A percentile compares a stretch with the other conserved stretches of the same genome.
Evolutionary conservation across 345 rosid genomes (phyloP).

Genomic region (Citrus australasica): DNA sequence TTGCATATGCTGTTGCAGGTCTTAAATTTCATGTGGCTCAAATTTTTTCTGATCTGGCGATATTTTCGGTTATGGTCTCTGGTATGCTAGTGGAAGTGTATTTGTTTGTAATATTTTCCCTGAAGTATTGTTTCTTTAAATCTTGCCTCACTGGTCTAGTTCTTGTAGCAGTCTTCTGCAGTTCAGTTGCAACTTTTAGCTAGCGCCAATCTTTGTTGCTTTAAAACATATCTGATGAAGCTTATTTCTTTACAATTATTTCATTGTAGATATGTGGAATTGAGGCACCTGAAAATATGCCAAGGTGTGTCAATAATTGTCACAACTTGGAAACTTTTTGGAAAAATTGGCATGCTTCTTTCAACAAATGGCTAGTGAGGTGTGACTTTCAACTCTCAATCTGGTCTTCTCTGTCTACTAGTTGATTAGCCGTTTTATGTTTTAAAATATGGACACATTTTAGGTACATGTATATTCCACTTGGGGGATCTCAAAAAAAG

Average conservation of each 20-base stretch:
- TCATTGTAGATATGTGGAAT: conserved; percentile 66
- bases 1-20: conserved; percentile 52
- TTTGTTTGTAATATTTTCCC: neutral
- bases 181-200: neutral
- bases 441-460: conserved; percentile 10
- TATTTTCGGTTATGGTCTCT: conserved; percentile 94
- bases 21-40: conserved; percentile 95
- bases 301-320: conserved; percentile 90
- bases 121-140: neutral
- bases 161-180: conserved; percentile 7
- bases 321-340: conserved; percentile 83
- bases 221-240: neutral
- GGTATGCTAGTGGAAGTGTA: conserved; percentile 38
- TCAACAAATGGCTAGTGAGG: conserved; percentile 99
- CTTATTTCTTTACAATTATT: conserved; percentile 1
- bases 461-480: conserved; percentile 96
- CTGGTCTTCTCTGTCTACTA: conserved; percentile 4
- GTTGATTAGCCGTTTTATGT: conserved; percentile 6
- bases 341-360: conserved; percentile 99
- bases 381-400: conserved; percentile 24
- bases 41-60: conserved; percentile 93
- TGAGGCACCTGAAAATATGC: conserved; percentile 92
- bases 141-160: neutral
- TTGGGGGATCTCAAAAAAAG: conserved; percentile 88
- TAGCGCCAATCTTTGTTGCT: neutral